These are phyloP conservation scores for Leersia perrieri DNA, from an alignment of 176 grass and related monocot species.

Conservation along the genomic window DNA sequence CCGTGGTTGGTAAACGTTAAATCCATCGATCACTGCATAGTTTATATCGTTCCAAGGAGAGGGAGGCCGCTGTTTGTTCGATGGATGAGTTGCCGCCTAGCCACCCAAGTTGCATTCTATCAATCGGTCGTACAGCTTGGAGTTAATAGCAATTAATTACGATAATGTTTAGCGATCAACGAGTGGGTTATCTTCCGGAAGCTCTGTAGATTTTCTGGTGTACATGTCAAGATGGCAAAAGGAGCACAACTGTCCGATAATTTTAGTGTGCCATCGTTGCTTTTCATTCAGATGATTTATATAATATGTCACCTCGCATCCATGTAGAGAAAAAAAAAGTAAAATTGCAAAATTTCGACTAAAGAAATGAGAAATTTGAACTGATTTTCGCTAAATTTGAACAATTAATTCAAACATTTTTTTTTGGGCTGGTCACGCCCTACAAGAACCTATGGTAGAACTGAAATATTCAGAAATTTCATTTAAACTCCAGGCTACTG, in stretches of 20 bases:
- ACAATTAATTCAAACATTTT: no score
- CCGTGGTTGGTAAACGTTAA: conserved; percentile 37
- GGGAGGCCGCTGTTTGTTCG: neutral
- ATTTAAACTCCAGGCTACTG: no score
- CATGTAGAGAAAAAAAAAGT: no score
- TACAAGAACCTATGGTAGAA: no score
- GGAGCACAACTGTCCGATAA: neutral
- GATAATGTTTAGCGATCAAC: neutral
- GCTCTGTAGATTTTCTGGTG: neutral
- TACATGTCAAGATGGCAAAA: neutral
- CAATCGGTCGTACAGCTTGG: neutral
- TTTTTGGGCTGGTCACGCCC: no score
- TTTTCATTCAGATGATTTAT: neutral
- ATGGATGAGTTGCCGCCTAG: neutral
- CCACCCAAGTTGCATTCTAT: neutral
- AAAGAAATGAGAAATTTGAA: no score
- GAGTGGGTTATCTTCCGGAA: neutral
- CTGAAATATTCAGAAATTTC: no score
- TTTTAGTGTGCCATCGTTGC: neutral
- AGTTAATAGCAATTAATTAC: neutral
- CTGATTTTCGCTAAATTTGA: no score
- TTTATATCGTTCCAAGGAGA: neutral
- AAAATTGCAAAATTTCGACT: no score
- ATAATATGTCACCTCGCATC: no score
- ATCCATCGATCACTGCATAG: neutral